Evolutionary conservation across 2,329 filamentous ascomycete species (phyloP).

Genomic region (Paraphaeosphaeria sporulosa): DNA sequence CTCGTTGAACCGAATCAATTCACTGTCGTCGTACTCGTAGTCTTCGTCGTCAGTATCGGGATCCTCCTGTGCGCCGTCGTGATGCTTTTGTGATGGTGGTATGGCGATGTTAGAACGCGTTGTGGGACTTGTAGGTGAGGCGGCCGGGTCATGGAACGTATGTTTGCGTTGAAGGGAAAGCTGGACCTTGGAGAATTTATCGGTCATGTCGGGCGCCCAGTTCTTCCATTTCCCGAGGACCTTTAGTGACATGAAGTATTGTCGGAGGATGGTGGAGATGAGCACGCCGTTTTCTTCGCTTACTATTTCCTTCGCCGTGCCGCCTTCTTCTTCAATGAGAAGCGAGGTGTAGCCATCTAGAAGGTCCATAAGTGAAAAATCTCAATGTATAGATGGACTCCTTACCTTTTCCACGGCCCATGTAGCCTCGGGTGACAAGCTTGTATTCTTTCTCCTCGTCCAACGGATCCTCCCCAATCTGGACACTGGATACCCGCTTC

Average conservation of each 20-base stretch:
- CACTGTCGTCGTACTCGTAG: conserved; percentile 47
- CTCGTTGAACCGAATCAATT: conserved; percentile 51
- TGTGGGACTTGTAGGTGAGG: conserved; percentile 38
- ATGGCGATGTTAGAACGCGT: conserved; percentile 9
- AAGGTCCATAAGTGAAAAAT: conserved; percentile 20
- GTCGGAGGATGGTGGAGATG: conserved; percentile 83
- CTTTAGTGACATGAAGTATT: conserved; percentile 89
- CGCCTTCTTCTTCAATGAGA: conserved; percentile 78
- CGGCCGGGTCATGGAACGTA: conserved; percentile 51
- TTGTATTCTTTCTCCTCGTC: conserved; percentile 71
- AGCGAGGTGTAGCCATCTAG: conserved; percentile 78
- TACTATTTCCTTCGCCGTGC: conserved; percentile 77
- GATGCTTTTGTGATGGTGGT: conserved; percentile 1
- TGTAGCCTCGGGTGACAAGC: conserved; percentile 84
- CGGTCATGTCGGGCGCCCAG: conserved; percentile 68
- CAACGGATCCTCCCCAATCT: conserved; percentile 67
- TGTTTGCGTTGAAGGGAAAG: conserved; percentile 64
- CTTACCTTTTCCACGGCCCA: conserved; percentile 76
- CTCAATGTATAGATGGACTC: neutral
- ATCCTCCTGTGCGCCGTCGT: conserved; percentile 26
- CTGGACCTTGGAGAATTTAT: conserved; percentile 73
- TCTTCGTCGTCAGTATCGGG: conserved; percentile 50
- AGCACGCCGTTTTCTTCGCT: conserved; percentile 87
- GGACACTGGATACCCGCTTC: conserved; percentile 68
- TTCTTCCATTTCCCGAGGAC: conserved; percentile 81